phyloP scores from a whole-genome alignment of 768 basidiomycete species.

The Trametes cubensis region DNA sequence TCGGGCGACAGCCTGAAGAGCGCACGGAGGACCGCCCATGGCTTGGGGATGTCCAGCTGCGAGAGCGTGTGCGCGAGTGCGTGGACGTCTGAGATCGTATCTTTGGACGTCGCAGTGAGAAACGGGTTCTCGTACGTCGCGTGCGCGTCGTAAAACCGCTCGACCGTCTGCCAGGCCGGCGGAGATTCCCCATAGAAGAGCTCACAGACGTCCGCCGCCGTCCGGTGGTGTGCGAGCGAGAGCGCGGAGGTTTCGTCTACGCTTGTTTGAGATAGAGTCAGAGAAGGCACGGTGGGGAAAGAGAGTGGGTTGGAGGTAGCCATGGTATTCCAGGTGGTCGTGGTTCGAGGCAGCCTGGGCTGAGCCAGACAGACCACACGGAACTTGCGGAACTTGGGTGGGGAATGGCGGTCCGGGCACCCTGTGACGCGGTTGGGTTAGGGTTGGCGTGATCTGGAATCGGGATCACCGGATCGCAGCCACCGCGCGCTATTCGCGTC shows the following conservation, averaged over 20 bases:
- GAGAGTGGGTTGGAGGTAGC: slow-evolving; percentile 12
- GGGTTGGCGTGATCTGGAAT: slow-evolving; percentile 8
- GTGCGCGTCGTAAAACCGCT: slow-evolving; percentile 69
- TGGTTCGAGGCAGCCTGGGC: neutral
- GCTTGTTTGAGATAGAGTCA: slow-evolving; percentile 11
- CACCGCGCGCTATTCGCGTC: neutral
- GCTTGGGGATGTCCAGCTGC: slow-evolving; percentile 67
- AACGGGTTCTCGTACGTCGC: slow-evolving; percentile 83
- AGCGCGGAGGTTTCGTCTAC: slow-evolving; percentile 17
- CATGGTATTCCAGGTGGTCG: neutral
- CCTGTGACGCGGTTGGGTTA: neutral
- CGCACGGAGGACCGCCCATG: slow-evolving; percentile 59
- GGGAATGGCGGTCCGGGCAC: neutral
- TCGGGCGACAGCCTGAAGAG: slow-evolving; percentile 51
- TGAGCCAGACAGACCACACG: no score
- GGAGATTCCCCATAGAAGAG: slow-evolving; percentile 62
- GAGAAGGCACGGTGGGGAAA: slow-evolving; percentile 14
- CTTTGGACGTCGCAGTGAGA: slow-evolving; percentile 72
- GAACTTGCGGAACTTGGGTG: neutral
- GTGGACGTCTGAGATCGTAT: slow-evolving; percentile 73
- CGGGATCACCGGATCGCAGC: slow-evolving; percentile 9
- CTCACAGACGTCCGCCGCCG: slow-evolving; percentile 70
- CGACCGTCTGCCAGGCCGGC: slow-evolving; percentile 54
- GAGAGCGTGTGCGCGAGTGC: slow-evolving; percentile 61
- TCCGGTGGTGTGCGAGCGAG: slow-evolving; percentile 48